A percentile compares a stretch with the other conserved stretches of the same genome.
These are phyloP conservation scores for Phyllostachys edulis DNA, from an alignment of 176 grass and related monocot species.

Conservation along the genomic window DNA sequence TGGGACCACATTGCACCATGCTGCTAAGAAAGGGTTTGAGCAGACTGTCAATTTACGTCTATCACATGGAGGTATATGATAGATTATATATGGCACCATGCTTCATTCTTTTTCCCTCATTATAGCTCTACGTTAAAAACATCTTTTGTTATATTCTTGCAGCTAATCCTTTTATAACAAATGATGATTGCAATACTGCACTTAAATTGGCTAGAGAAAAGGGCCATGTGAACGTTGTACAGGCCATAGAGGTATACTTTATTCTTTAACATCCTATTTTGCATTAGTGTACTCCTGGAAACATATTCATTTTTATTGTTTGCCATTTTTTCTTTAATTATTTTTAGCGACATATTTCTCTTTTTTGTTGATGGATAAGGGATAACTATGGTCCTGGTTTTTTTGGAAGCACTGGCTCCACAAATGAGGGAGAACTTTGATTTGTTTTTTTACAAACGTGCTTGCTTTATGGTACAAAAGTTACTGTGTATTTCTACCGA, in stretches of 20 bases:
- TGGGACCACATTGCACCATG: slow-evolving; percentile 94
- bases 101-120: background rate
- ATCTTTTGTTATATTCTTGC: slow-evolving; percentile 22
- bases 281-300: background rate
- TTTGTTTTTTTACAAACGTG: slow-evolving; percentile 55
- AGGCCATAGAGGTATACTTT: slow-evolving; percentile 78
- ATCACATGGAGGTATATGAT: slow-evolving; percentile 67
- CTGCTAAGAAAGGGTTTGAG: slow-evolving; percentile 83
- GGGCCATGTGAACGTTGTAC: slow-evolving; percentile 79
- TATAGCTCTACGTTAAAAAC: background rate
- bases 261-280: background rate
- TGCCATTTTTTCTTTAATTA: slow-evolving; percentile 16
- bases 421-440: no score
- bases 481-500: slow-evolving; percentile 37
- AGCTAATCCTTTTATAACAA: slow-evolving; percentile 86
- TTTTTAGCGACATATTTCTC: slow-evolving; percentile 63
- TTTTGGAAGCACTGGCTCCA: slow-evolving; percentile 81
- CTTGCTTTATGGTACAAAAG: slow-evolving; percentile 47
- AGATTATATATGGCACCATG: background rate
- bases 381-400: slow-evolving; percentile 88
- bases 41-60: slow-evolving; percentile 79
- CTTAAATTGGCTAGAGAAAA: slow-evolving; percentile 97
- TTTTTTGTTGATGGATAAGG: slow-evolving; percentile 85
- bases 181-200: slow-evolving; percentile 87
- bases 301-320: background rate